phyloP scores from a whole-genome alignment of 306 rosid species.

The Lathyrus aphaca region DNA sequence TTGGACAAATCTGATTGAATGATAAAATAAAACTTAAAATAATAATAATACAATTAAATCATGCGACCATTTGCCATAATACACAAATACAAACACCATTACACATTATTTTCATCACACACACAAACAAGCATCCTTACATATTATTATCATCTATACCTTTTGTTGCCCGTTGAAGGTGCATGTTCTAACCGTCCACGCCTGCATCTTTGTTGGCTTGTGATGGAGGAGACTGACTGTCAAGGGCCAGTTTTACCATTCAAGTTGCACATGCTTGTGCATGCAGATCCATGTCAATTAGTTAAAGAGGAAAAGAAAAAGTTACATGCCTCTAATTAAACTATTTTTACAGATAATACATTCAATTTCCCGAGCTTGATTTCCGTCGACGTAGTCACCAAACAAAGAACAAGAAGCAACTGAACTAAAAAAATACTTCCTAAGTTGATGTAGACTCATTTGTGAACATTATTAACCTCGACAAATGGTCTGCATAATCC shows the following conservation, averaged over 20 bases:
- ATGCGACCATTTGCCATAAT: not conserved
- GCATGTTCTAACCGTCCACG: not conserved
- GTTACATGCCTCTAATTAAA: conserved; percentile 26
- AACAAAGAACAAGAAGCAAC: not conserved
- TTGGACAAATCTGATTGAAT: not conserved
- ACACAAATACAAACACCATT: not conserved
- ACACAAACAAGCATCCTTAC: not conserved
- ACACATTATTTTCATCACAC: conserved; percentile 13
- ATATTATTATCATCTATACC: conserved; percentile 10
- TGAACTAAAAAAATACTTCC: conserved; percentile 41
- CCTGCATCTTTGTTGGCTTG: not conserved
- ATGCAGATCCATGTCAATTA: not conserved
- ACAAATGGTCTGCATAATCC: conserved; percentile 49
- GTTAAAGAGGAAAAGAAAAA: conserved; percentile 25
- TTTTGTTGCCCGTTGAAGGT: not conserved
- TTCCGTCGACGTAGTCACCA: conserved; percentile 16
- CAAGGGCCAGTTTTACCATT: not conserved
- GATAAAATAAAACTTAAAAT: not conserved
- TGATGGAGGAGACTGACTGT: conserved; percentile 3
- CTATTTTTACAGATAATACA: conserved; percentile 44
- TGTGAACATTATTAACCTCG: conserved; percentile 41
- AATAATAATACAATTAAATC: conserved; percentile 15
- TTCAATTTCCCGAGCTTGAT: conserved; percentile 33
- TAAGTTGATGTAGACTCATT: conserved; percentile 35
- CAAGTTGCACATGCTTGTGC: conserved; percentile 12